These are phyloP conservation scores for Nitzschia sp. DNA, from an alignment of 108 stramenopile genomes.

Conservation along the genomic window DNA sequence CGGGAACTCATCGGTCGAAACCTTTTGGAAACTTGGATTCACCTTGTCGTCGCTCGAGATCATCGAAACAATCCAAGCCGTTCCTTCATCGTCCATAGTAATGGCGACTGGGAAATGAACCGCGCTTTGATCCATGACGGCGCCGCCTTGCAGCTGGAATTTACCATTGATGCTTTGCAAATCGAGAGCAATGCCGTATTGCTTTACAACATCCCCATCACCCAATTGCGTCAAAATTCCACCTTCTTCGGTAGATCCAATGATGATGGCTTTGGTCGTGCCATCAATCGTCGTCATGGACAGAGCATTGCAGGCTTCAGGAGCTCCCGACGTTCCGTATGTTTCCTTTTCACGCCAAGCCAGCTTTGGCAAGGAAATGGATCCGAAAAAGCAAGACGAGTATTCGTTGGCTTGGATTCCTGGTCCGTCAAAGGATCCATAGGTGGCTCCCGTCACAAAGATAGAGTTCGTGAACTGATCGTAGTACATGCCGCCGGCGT, in stretches of 20 bases:
- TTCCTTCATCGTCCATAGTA: conserved; percentile 1
- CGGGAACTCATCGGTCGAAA: conserved; percentile 14
- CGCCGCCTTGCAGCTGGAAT: conserved; percentile 20
- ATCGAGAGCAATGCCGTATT: conserved; percentile 29
- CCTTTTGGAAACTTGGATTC: conserved; percentile 14
- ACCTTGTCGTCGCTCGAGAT: conserved; percentile 17
- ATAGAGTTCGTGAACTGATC: conserved; percentile 25
- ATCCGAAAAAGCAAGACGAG: conserved; percentile 29
- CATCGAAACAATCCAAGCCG: conserved; percentile 31
- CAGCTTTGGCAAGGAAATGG: conserved; percentile 14
- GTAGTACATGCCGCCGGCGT: conserved; percentile 41
- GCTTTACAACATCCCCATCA: conserved; percentile 6
- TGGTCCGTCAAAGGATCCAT: conserved; percentile 7
- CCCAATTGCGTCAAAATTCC: conserved; percentile 19
- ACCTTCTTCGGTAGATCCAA: conserved; percentile 29
- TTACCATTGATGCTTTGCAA: conserved; percentile 5
- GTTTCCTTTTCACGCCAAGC: conserved; percentile 17
- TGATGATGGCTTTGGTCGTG: conserved; percentile 12
- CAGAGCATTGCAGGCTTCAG: conserved; percentile 31
- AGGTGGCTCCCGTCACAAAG: conserved; percentile 36
- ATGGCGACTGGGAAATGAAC: conserved; percentile 30
- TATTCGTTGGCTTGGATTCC: not conserved
- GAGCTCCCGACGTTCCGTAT: conserved; percentile 5
- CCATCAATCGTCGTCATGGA: conserved; percentile 6
- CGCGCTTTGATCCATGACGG: conserved; percentile 1